These are phyloP conservation scores for sweet orange (Citrus sinensis) DNA, from an alignment of 345 rosid genomes.

Conservation along the genomic window DVS_A1.0 CM039167.1:15837001-15837500, in stretches of 20 bases:
- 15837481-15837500: conserved; percentile 18
- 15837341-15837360: conserved; percentile 19
- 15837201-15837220: conserved; percentile 40
- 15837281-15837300: conserved; percentile 67
- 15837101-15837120: conserved; percentile 45
- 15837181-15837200: conserved; percentile 75
- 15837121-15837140: conserved; percentile 61
- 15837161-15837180: conserved; percentile 52
- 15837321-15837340: background rate
- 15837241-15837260: conserved; percentile 69
- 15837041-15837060: conserved; percentile 73
- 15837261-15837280: conserved; percentile 75
- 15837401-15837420: background rate
- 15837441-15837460: conserved; percentile 1
- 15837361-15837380: background rate
- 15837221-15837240: conserved; percentile 60
- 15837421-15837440: background rate
- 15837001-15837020: conserved; percentile 75
- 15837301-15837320: conserved; percentile 26
- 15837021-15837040: conserved; percentile 71
- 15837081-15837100: conserved; percentile 74
- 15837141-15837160: conserved; percentile 67
- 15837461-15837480: conserved; percentile 9
- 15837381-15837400: background rate
- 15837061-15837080: conserved; percentile 66